phyloP scores from a whole-genome alignment of 768 basidiomycete genomes.

The Lentinula boryana region DNA sequence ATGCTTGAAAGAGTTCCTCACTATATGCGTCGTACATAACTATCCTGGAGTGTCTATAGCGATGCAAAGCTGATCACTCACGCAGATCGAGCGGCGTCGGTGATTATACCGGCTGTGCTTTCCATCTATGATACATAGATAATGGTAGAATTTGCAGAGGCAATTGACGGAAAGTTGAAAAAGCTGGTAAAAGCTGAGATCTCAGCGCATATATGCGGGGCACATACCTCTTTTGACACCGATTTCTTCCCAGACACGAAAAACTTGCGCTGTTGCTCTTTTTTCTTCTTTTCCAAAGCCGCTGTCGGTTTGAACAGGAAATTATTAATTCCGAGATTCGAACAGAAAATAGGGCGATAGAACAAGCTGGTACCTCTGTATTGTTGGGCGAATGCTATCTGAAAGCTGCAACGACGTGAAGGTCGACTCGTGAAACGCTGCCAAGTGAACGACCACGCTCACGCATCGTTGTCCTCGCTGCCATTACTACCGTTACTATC shows the following conservation, averaged over 20 bases:
- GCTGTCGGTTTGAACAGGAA: not conserved
- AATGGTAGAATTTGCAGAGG: not conserved
- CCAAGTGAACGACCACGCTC: not conserved
- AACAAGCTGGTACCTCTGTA: not conserved
- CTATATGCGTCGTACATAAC: not conserved
- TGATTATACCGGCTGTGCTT: not conserved
- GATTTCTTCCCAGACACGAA: not conserved
- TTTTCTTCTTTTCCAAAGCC: constrained; percentile 2
- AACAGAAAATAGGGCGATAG: not conserved
- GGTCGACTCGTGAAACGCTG: not conserved
- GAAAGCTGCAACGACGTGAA: not conserved
- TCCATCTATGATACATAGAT: not conserved
- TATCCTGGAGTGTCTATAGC: not conserved
- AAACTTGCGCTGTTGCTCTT: constrained; percentile 2
- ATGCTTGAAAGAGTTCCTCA: constrained; percentile 4
- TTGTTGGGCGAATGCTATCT: constrained; percentile 1
- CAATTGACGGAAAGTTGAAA: not conserved
- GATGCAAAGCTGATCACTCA: not conserved
- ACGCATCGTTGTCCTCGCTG: not conserved
- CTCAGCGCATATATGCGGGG: not conserved
- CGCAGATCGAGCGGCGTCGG: not conserved
- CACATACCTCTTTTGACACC: not conserved
- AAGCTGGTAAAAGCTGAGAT: not conserved
- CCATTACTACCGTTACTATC: constrained; percentile 2
- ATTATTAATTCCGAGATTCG: not conserved